Percentiles rank a stretch among this genome's conserved stretches.
Evolutionary conservation across 768 basidiomycete species (phyloP).

Genomic region (Pulveroboletus sp.): DNA sequence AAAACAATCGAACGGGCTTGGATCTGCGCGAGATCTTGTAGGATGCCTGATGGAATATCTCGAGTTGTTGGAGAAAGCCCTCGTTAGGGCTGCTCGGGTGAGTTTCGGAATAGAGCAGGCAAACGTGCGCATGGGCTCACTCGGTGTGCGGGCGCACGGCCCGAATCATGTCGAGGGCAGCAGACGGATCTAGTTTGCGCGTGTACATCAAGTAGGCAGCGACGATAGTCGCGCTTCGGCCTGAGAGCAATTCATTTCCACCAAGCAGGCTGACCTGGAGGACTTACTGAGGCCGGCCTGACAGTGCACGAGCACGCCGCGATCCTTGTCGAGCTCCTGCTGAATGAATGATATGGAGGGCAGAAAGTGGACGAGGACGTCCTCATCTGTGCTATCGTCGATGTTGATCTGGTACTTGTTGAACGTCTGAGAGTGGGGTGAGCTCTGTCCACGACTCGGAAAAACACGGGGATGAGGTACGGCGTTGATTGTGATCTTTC

Average conservation of each 20-base stretch:
- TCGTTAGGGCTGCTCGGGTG: constrained; percentile 66
- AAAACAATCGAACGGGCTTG: constrained; percentile 74
- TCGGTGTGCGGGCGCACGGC: constrained; percentile 62
- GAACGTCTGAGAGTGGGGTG: constrained; percentile 53
- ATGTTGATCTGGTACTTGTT: constrained; percentile 73
- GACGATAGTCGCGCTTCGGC: constrained; percentile 79
- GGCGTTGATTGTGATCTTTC: constrained; percentile 59
- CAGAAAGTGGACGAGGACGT: constrained; percentile 74
- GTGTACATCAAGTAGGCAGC: constrained; percentile 88
- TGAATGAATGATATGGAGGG: constrained; percentile 82
- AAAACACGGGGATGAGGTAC: constrained; percentile 31
- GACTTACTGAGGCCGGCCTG: constrained; percentile 82
- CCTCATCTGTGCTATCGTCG: constrained; percentile 70
- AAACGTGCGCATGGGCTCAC: constrained; percentile 40
- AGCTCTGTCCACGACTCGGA: background rate
- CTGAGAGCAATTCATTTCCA: constrained; percentile 33
- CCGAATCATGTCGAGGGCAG: constrained; percentile 66
- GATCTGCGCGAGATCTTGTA: constrained; percentile 64
- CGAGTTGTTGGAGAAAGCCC: constrained; percentile 76
- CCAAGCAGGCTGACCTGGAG: background rate
- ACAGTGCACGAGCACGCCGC: constrained; percentile 85
- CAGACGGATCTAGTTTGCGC: constrained; percentile 47
- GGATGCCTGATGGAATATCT: constrained; percentile 68
- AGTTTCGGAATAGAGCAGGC: background rate
- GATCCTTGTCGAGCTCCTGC: constrained; percentile 65